phyloP scores from a whole-genome alignment of 2,329 filamentous ascomycete genomes.

The Thielaviopsis euricoi region DNA sequence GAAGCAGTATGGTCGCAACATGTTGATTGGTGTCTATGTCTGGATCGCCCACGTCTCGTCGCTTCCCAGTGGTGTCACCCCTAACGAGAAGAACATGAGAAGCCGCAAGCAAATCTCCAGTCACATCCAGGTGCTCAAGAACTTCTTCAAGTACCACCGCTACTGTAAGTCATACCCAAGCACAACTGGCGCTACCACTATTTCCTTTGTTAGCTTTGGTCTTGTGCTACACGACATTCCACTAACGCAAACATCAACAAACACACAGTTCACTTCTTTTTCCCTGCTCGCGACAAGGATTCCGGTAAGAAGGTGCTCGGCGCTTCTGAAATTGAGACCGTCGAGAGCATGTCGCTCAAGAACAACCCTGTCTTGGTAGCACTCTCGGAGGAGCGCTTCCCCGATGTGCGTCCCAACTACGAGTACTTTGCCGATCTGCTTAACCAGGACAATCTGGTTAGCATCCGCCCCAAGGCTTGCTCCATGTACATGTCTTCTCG shows the following conservation, averaged over 20 bases:
- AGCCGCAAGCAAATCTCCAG: constrained; percentile 46
- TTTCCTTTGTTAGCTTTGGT: neutral
- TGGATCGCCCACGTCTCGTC: constrained; percentile 34
- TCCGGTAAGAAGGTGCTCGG: constrained; percentile 26
- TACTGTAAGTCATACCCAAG: constrained; percentile 40
- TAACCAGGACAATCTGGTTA: constrained; percentile 34
- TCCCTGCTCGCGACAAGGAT: constrained; percentile 38
- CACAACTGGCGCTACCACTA: neutral
- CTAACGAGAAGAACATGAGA: constrained; percentile 30
- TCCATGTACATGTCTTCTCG: constrained; percentile 42
- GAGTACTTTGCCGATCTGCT: constrained; percentile 43
- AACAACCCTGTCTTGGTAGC: constrained; percentile 47
- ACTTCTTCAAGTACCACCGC: constrained; percentile 44
- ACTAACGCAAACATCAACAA: neutral
- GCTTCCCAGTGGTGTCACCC: constrained; percentile 28
- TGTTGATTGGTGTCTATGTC: constrained; percentile 53
- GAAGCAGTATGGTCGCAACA: constrained; percentile 50
- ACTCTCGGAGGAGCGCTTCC: constrained; percentile 38
- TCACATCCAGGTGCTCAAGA: constrained; percentile 55
- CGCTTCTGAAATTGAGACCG: constrained; percentile 11
- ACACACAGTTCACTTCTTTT: constrained; percentile 42
- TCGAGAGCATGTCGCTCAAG: constrained; percentile 41
- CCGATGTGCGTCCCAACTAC: constrained; percentile 43
- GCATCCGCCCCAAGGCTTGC: constrained; percentile 39
- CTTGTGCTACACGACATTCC: neutral